Conservation (phyloP, 2,329 filamentous ascomycete genomes). For the Talaromyces islandicus region DNA sequence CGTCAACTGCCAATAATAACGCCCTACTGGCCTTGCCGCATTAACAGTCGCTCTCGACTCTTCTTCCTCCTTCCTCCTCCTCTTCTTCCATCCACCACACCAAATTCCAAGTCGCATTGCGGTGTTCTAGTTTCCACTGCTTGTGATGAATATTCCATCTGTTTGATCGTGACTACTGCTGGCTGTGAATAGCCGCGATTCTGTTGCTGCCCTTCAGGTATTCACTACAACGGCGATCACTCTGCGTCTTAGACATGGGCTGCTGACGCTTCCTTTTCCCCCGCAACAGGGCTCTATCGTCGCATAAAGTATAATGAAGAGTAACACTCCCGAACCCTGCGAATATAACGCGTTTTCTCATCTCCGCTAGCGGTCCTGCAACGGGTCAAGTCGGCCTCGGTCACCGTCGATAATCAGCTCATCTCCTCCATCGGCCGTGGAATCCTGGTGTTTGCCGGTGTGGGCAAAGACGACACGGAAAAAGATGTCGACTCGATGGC, state of each 20-base stretch:
- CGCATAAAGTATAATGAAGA: slow-evolving; percentile 8
- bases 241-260: neutral
- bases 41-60: neutral
- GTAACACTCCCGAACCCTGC: neutral
- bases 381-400: slow-evolving; percentile 88
- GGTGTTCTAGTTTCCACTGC: neutral
- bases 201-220: neutral
- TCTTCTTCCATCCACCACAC: neutral
- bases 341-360: neutral
- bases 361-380: slow-evolving; percentile 42
- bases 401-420: slow-evolving; percentile 85
- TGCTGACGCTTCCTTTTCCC: neutral
- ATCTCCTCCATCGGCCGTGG: slow-evolving; percentile 89
- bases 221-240: neutral
- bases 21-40: neutral
- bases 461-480: slow-evolving; percentile 82
- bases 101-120: neutral
- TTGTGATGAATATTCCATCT: neutral
- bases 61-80: neutral
- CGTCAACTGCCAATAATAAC: neutral
- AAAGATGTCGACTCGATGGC: slow-evolving; percentile 83
- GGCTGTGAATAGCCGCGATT: neutral
- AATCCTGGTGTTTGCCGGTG: slow-evolving; percentile 82
- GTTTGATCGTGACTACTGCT: neutral
- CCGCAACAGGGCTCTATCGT: neutral